Evolutionary conservation across 768 basidiomycete species (phyloP), one percentile per base, ranked within the genome.

Genomic region (Auricularia cornea): DNA sequence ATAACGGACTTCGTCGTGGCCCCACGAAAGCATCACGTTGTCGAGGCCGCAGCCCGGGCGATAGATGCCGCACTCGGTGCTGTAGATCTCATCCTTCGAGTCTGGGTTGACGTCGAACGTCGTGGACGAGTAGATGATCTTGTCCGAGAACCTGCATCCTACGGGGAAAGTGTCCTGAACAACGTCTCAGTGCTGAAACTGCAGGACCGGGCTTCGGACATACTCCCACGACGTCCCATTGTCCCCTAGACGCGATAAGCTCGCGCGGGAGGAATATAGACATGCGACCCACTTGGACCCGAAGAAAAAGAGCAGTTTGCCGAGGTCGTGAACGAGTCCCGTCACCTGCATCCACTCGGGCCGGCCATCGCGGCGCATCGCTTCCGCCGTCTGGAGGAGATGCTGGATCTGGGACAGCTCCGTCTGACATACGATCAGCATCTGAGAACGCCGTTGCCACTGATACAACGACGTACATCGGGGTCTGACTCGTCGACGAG

Each of bases 221-320:
- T 74, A 89, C 89, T 59, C 93, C 94, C 30, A 96, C 94, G 59
- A 95, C 93, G 66, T 94, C 93, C 94, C 94, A 96, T 75, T 95
- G 93, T 5, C 93, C 93, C 60, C 70, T 80, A 68, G 10, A 70
- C 65, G 29, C 65, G 68, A 62, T 59, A 40, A 64, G 12, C 23
- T 29, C 26, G 59, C 33, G 66, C 2, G 48, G 33, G 26, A 59
- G 48, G 31, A 30, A 30, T 28, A 56, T 16, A 23, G 40, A 59
- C n/a, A 23, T 52, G 30, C 33, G 35, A 70, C 74, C 62, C 64
- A 75, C 71, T 91, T 80, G 2, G 90, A 89, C 31, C 86, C 89
- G 71, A 92, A 93, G 66, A 95, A 80, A 72, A 86, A 84, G 16
- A 95, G 75, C 3, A 96, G 81, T 72, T 96, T 96, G 61, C 94